Evolutionary conservation across 1,284 basidiomycete species (phyloP), one percentile per base, ranked within the genome.

Genomic region (Athelia sp.): DNA sequence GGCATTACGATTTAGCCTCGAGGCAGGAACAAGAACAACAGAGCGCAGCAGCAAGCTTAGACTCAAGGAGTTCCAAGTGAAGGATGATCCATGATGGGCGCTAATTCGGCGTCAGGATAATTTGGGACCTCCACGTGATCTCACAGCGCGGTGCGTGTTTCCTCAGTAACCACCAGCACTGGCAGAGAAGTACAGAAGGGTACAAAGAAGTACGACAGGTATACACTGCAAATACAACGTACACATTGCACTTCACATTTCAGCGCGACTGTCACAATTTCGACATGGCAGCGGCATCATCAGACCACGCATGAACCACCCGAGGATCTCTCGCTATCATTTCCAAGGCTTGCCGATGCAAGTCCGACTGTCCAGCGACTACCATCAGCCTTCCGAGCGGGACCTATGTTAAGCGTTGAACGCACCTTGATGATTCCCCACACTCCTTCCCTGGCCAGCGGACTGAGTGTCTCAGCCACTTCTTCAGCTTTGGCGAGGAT

Each of bases 401-500:
- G 9, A 40, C 13, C 6, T 4, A 13, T 29, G 26, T n/a, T 17
- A 40, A 40, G 4, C 36, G 15, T 21, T n/a, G n/a, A 21, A 21
- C 56, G 21, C 52, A 74, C 76, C 73, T 83, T 86, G 61, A 87
- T 84, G 46, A 81, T 46, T 8, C 85, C 86, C 80, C 81, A 87
- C 17, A 79, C 82, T 14, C 84, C 84, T 4, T 61, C 59, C 43
- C 70, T 66, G 4, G 85, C 75, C 52, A 79, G 70, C 24, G 53
- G 61, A 18, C 73, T 68, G 48, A 82, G 68, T 38, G 65, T 63
- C 32, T 76, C 73, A 4, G 79, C 86, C 17, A 88, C 58, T 52
- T 80, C 72, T 51, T 74, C 73, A 0, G 84, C 86, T 50, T 79
- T 78, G 15, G 69, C 69, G 18, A 93, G 58, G 3, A 95, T 75